Evolutionary conservation across 495 filamentous ascomycete genomes (phyloP), one percentile per base, ranked within the genome.

Genomic region (Penicillium coffeae): DNA sequence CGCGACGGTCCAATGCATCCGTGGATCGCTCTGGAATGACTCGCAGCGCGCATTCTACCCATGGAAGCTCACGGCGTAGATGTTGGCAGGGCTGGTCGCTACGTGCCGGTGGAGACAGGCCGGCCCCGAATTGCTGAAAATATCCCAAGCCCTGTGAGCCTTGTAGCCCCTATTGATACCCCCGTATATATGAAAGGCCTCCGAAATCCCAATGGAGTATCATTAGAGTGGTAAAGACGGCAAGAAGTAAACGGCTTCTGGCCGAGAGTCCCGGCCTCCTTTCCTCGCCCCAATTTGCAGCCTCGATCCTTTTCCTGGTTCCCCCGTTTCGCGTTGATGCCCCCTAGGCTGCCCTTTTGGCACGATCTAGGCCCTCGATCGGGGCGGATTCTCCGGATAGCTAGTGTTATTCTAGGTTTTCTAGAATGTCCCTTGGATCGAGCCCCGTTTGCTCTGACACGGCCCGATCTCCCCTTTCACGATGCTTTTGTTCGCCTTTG

Each of bases 11-110:
- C 27, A 16, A 32, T 58, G 51, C 50, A 58, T 45, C 32, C 34
- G n/a, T n/a, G 38, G 36, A 58, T 55, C 44, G 39, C 33, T 1
- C 19, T 48, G 45, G 43, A 50, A 58, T 55, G 58, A 55, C 58
- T 59, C 37, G 59, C 49, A 54, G 59, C 56, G n/a, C n/a, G n/a
- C 40, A 5, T 10, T 34, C 15, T 37, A 47, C 44, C n/a, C n/a
- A 32, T 49, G 19, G 40, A 38, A 27, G 40, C 20, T 38, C 10
- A 9, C 15, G 12, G 32, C 18, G 8, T 44, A 1, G 25, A 30
- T 10, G 25, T 10, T 10, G 4, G 4, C 10, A 5, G 10, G 5
- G 4, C 10, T 30, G 5, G 4, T 30, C 10, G 4, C 10, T 10
- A 30, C 25, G 4, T 30, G 5, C 25, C 25, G 25, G 25, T 30